These are phyloP conservation scores for Blastocystis sp. DNA, from an alignment of 352 stramenopile genomes.

Conservation along the genomic window DNA sequence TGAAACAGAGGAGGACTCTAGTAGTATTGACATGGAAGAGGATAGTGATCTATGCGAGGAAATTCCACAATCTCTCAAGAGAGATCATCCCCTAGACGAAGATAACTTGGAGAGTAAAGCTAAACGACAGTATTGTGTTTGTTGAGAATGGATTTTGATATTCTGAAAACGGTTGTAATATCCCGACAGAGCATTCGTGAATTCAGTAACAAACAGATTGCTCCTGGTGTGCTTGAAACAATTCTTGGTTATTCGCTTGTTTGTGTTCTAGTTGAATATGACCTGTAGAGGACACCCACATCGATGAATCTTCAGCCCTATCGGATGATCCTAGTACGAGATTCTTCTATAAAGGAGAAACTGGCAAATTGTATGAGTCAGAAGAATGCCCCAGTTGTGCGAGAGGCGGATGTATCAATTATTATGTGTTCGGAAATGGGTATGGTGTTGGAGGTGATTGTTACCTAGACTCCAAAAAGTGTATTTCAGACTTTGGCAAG, in stretches of 20 bases:
- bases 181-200: neutral
- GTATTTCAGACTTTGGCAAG: conserved; percentile 17
- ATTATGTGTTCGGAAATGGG: conserved; percentile 49
- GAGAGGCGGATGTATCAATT: neutral
- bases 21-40: conserved; percentile 13
- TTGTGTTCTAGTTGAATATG: neutral
- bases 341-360: neutral
- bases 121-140: conserved; percentile 18
- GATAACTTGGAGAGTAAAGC: neutral
- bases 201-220: neutral
- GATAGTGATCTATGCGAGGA: neutral
- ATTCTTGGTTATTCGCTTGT: conserved; percentile 49
- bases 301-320: conserved; percentile 56
- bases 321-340: conserved; percentile 18
- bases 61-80: neutral
- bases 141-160: conserved; percentile 29
- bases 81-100: neutral
- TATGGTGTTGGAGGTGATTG: neutral
- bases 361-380: conserved; percentile 15
- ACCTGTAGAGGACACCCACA: conserved; percentile 17
- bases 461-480: conserved; percentile 13
- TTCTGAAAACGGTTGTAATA: neutral
- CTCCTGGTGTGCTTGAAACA: conserved; percentile 4
- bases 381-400: neutral
- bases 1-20: neutral